Conservation (phyloP, 139 green algal species). For the Tetraselmis striata region DNA sequence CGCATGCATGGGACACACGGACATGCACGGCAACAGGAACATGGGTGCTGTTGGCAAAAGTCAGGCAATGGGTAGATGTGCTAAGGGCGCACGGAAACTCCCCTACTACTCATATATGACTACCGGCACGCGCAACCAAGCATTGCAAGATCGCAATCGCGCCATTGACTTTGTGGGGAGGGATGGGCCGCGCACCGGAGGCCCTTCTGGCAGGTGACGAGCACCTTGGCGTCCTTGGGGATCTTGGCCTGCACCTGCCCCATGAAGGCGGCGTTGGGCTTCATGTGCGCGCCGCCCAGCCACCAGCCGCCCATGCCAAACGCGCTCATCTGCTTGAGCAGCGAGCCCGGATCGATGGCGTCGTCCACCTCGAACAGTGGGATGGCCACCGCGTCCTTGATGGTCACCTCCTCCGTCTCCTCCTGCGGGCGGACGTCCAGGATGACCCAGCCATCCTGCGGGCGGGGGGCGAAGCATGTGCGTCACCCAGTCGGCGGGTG, state of each 20-base stretch:
- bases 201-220: slow-evolving; percentile 88
- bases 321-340: slow-evolving; percentile 70
- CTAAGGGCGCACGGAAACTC: too few species aligned
- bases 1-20: too few species aligned
- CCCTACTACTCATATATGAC: too few species aligned
- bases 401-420: slow-evolving; percentile 56
- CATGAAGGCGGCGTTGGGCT: slow-evolving; percentile 74
- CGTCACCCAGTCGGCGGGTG: neutral
- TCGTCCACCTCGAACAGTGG: slow-evolving; percentile 71
- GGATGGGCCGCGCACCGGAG: slow-evolving; percentile 39
- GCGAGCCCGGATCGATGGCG: slow-evolving; percentile 16
- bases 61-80: too few species aligned
- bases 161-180: too few species aligned
- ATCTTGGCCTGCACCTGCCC: slow-evolving; percentile 53
- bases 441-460: slow-evolving; percentile 70
- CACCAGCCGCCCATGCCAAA: slow-evolving; percentile 88
- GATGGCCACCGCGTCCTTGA: slow-evolving; percentile 31
- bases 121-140: too few species aligned
- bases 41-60: too few species aligned
- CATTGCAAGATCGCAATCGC: too few species aligned
- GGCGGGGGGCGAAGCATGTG: neutral
- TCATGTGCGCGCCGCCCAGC: slow-evolving; percentile 83
- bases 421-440: slow-evolving; percentile 75
- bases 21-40: neutral
- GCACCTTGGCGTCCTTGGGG: slow-evolving; percentile 55